A percentile compares a stretch with the other conserved stretches of the same genome.
Conservation (phyloP, 768 basidiomycete species). For the Sistotremastrum niveocremeum region DNA sequence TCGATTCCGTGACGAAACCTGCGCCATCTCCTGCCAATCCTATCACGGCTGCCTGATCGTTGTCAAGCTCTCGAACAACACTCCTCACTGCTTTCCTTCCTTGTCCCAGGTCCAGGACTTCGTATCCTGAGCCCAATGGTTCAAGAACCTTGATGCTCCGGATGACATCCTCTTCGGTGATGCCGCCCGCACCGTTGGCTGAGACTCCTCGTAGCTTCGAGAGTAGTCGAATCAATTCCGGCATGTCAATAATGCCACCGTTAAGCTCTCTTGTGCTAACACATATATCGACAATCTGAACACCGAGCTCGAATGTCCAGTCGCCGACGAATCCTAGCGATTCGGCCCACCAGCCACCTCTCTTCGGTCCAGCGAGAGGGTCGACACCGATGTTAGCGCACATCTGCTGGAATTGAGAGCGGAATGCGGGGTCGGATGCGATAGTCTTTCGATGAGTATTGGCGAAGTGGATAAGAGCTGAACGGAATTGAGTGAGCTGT, state of each 20-base stretch:
- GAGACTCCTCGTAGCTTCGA: constrained; percentile 55
- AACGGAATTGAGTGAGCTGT: constrained; percentile 75
- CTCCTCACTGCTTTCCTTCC: constrained; percentile 72
- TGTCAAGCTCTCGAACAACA: constrained; percentile 82
- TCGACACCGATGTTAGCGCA: constrained; percentile 92
- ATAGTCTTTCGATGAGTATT: constrained; percentile 75
- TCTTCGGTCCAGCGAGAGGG: constrained; percentile 74
- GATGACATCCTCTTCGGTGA: constrained; percentile 78
- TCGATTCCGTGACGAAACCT: constrained; percentile 55
- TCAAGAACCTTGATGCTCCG: constrained; percentile 77
- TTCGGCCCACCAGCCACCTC: constrained; percentile 88
- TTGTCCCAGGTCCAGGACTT: constrained; percentile 59
- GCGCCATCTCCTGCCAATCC: constrained; percentile 55
- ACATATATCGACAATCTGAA: constrained; percentile 89
- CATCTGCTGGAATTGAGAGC: constrained; percentile 92
- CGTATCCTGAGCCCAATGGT: constrained; percentile 86
- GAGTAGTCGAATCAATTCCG: constrained; percentile 70
- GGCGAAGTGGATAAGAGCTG: constrained; percentile 69
- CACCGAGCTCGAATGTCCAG: constrained; percentile 92
- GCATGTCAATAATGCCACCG: constrained; percentile 85
- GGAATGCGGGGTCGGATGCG: constrained; percentile 68
- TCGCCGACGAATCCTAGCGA: constrained; percentile 68
- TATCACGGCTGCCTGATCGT: constrained; percentile 75
- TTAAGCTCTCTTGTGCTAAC: constrained; percentile 80
- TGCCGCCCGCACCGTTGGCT: constrained; percentile 25